Conservation (phyloP, 2,329 filamentous ascomycete species). For the Clarireedia monteithiana region DNA sequence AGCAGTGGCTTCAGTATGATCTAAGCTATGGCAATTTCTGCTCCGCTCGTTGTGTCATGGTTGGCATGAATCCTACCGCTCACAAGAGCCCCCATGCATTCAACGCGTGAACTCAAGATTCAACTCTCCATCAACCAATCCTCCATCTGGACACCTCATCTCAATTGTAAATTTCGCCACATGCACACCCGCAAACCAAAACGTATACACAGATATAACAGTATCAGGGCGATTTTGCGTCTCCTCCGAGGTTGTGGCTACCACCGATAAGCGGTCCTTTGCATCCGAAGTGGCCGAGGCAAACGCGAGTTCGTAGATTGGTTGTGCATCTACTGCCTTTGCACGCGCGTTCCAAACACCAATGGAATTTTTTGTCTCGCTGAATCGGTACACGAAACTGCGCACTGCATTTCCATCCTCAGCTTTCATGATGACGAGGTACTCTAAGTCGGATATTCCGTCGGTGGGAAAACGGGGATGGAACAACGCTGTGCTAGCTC, state of each 20-base stretch:
- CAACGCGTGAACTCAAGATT: too few species aligned
- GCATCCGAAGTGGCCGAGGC: neutral
- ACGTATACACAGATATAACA: neutral
- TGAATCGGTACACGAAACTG: neutral
- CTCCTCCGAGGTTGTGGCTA: neutral
- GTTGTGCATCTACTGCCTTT: rapidly evolving
- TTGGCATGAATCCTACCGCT: too few species aligned
- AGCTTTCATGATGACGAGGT: neutral
- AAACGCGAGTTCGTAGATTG: neutral
- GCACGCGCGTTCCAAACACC: neutral
- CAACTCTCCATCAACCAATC: too few species aligned
- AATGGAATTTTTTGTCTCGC: neutral
- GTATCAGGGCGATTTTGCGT: neutral
- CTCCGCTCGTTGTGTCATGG: too few species aligned
- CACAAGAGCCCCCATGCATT: too few species aligned
- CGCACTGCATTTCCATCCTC: neutral
- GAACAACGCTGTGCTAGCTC: neutral
- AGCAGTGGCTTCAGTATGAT: too few species aligned
- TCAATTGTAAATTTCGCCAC: neutral
- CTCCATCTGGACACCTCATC: too few species aligned
- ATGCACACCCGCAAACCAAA: neutral
- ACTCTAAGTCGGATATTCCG: neutral
- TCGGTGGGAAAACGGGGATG: neutral
- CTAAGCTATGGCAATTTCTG: too few species aligned
- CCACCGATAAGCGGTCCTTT: too few species aligned